Percentiles rank a stretch among this genome's conserved stretches.
phyloP scores from a whole-genome alignment of 2,329 filamentous ascomycete species.

The Knoxdaviesia proteae region DNA sequence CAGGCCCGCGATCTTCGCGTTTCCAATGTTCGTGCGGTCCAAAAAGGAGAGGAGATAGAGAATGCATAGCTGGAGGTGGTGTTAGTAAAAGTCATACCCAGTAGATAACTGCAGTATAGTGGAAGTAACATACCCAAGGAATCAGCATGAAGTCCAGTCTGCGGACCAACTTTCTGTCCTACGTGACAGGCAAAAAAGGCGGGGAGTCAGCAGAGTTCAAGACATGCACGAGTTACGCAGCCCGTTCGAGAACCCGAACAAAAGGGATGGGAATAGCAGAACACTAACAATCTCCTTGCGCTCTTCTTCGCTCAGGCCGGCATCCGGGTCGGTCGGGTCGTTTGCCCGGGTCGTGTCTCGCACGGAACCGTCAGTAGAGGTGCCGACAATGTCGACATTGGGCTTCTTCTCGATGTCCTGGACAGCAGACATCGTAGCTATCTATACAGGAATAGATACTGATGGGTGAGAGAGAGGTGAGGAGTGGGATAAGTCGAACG shows the following conservation, averaged over 20 bases:
- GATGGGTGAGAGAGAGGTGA: too few relatives aligned
- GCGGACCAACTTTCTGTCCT: slow-evolving; percentile 2
- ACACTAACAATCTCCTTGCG: slow-evolving; percentile 7
- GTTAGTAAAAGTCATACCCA: not conserved
- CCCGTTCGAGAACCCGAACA: too few relatives aligned
- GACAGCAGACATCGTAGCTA: too few relatives aligned
- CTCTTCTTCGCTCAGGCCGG: slow-evolving; percentile 41
- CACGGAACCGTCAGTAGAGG: too few relatives aligned
- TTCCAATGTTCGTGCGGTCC: slow-evolving; percentile 23
- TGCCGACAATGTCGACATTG: too few relatives aligned
- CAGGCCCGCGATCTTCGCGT: slow-evolving; percentile 37
- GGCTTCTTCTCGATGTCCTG: too few relatives aligned
- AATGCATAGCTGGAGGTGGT: slow-evolving; percentile 30
- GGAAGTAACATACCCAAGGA: slow-evolving; percentile 1
- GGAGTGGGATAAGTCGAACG: too few relatives aligned
- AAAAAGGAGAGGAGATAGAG: slow-evolving; percentile 42
- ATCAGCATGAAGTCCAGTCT: slow-evolving; percentile 1
- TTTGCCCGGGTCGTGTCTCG: not conserved
- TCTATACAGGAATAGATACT: too few relatives aligned
- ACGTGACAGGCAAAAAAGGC: slow-evolving; percentile 37
- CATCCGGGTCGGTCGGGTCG: slow-evolving; percentile 24
- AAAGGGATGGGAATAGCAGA: too few relatives aligned
- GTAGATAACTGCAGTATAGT: not conserved
- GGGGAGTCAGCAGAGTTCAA: slow-evolving; percentile 20
- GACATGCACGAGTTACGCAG: too few relatives aligned